Evolutionary conservation across 2,329 filamentous ascomycete species (phyloP), one percentile per base, ranked within the genome.

Genomic region (Mycocentrospora acerina): DNA sequence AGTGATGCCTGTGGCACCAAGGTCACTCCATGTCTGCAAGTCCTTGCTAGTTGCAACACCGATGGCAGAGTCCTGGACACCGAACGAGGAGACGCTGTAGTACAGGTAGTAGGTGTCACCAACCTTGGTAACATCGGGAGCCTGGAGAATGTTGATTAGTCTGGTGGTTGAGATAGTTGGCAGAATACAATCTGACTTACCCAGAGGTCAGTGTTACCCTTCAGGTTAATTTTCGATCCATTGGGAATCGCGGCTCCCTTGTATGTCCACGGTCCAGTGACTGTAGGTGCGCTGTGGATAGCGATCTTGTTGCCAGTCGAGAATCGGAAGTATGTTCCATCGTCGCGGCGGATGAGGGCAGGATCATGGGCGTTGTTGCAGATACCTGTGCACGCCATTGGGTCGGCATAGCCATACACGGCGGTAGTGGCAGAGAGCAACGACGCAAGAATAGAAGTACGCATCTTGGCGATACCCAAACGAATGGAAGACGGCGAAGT

Each of bases 81-180:
- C 82, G 46, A 83, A 84, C 1, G 75, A 70, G 24, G 76, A 81
- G n/a, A 85, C 80, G 2, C 78, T 71, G 64, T 86, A 85, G 73
- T 83, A 85, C n/a, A 81, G 64, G 52, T 84, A 77, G 67, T 85
- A 87, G 1, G 71, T 70, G 37, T 66, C 69, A 45, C 76, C 77
- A n/a, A 86, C 71, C 12, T 77, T 66, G 13, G 69, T 62, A 11
- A 83, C 77, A 48, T 86, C 82, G 0, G 84, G 84, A 2, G 83
- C 83, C 81, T 82, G 24, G 18, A 10, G n/a, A 9, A 10, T 14
- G 4, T 18, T 34, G 7, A 39, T 37, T 11, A 40, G 32, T 14
- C 7, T n/a, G 5, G 14, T n/a, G n/a, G 8, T 7, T 40, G 31
- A 17, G 9, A 8, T 12, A n/a, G n/a, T 4, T 5, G 9, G 8